Base-by-base conservation (phyloP, 371 early-diverging fungal genomes). In the Mucor indicus region DNA sequence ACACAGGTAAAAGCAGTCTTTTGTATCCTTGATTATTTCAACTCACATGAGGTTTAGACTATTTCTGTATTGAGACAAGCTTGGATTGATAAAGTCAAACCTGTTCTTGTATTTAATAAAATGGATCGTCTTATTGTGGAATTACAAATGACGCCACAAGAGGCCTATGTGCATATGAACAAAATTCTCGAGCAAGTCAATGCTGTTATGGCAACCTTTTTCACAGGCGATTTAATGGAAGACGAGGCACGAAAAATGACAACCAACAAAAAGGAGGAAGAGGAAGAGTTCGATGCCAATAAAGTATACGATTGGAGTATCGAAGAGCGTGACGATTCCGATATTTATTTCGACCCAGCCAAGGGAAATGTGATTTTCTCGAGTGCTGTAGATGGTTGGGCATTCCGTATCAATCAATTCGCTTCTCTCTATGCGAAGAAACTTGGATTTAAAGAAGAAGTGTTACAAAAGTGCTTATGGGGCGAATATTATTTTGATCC, bases 61-160 rank as follows among this genome's bases (percentile, higher is more conserved):
- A 90, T 93, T 48, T 90, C 93, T 2, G 99, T 98, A 4, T 69
- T 98, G 48, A 80, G 91, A 15, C 98, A 97, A 74, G 96, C 97
- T 5, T 92, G 92, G 89, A 60, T 72, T 2, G 96, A 98, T 55
- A 89, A 86, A 32, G 86, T 98, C 21, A 76, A 79, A 7, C 95
- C 96, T 0, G 70, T 99, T 16, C 69, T 99, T n/a, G 95, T 99
- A 4, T 67, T 99, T 36, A 99, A 99, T 80, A 99, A 99, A 72
- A 90, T 99, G 47, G 99, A 99, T 65, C 84, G 99, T 19, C 68
- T 97, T 25, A 89, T 96, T 22, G 87, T 91, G 3, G 98, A 99
- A 68, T 77, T 95, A 49, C 86, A 91, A 62, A 79, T 97, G 67
- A 89, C 96, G 2, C 87, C 98, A 4, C 51, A 68, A 23, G 99